A percentile compares a stretch with the other conserved stretches of the same genome.
Conservation (phyloP, 352 stramenopile species). For the Globisporangium splendens region DNA sequence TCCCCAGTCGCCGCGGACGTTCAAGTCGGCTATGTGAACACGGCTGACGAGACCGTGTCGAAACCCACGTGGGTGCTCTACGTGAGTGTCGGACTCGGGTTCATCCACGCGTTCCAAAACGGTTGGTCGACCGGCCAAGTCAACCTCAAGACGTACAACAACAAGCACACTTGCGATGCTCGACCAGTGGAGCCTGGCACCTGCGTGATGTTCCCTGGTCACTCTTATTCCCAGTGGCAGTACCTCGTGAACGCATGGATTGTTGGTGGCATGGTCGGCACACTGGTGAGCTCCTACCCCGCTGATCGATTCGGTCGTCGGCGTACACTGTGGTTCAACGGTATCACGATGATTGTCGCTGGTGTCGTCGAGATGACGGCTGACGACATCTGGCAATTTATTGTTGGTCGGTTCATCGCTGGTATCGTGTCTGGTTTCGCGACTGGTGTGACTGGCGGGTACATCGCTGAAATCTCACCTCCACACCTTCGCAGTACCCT, state of each 20-base stretch:
- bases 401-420: conserved; percentile 29
- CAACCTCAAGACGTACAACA: conserved; percentile 60
- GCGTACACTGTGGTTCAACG: conserved; percentile 20
- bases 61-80: conserved; percentile 26
- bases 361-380: conserved; percentile 17
- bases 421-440: conserved; percentile 48
- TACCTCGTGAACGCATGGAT: conserved; percentile 54
- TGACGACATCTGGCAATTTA: conserved; percentile 18
- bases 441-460: conserved; percentile 33
- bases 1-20: conserved; percentile 1
- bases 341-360: conserved; percentile 13
- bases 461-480: conserved; percentile 48
- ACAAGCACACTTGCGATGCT: conserved; percentile 41
- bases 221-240: conserved; percentile 37
- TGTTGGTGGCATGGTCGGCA: conserved; percentile 41
- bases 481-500: conserved; percentile 34
- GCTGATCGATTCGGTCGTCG: conserved; percentile 38
- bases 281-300: conserved; percentile 26
- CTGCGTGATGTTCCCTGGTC: conserved; percentile 37
- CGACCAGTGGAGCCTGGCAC: conserved; percentile 23
- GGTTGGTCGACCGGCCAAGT: conserved; percentile 53
- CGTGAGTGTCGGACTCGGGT: conserved; percentile 23
- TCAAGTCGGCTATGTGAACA: conserved; percentile 4
- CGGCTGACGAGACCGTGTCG: conserved; percentile 3
- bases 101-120: conserved; percentile 51